Evolutionary conservation across 2,329 filamentous ascomycete genomes (phyloP), one percentile per base, ranked within the genome.

Genomic region (Colletotrichum magnum): DNA sequence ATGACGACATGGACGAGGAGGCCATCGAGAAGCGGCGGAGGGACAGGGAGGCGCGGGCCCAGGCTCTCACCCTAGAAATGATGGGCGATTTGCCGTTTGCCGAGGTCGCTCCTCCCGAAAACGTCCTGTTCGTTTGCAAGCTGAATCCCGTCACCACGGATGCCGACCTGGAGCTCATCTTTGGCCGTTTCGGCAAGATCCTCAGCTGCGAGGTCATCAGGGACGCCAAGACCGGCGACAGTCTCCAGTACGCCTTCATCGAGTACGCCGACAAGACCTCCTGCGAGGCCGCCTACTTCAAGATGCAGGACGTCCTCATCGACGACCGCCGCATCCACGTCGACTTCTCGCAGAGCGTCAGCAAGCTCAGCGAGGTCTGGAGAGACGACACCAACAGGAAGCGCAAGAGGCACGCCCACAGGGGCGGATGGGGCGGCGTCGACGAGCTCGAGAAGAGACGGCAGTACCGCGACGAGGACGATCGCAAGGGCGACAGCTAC

Each of bases 241-340:
- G 94, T 76, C 83, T 99, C 57, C 96, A 99, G 79, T 99, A 99
- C 78, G 94, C 96, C 1, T 99, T 99, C 74, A 97, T 99, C 76
- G 96, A 99, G 79, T 99, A 95, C 75, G 93, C 95, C 68, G 93
- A 97, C 64, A 96, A 98, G 81, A 89, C 92, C 73, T 93, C 95
- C 61, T 98, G 96, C 79, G 96, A 99, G 81, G 90, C 93, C 60
- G 96, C 96, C 3, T 99, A 98, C 77, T 96, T 97, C 84, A 99
- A 99, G 83, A 99, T 99, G 96, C 94, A 99, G 79, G 94, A 92
- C 2, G 95, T 98, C 2, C 84, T 99, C 64, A 98, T 99, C 73
- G 96, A 99, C 76, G 96, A 99, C 75, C 93, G 97, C 73, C 92
- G 96, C 50, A 99, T 99, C 72, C 96, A 99, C 77, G 96, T 99